Percentiles rank a stretch among this genome's conserved stretches.
These are phyloP conservation scores for Geotrichum aggregatum DNA, from an alignment of 1,139 yeast genomes.

Conservation along the genomic window DNA sequence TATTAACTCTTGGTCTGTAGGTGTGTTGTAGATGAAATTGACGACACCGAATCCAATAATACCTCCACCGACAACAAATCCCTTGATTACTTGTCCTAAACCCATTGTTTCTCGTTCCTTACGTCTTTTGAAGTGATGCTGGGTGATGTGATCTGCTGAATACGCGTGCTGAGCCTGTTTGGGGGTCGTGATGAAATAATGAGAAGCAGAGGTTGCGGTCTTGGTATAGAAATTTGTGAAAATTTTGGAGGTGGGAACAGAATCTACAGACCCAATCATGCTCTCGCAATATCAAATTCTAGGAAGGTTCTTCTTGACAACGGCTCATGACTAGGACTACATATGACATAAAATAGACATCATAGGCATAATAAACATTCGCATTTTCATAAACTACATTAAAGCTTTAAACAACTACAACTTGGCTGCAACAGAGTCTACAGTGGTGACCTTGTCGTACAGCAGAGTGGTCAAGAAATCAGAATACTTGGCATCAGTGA, in stretches of 20 bases:
- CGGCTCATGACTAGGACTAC: too few relatives aligned
- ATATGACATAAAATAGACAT: neutral
- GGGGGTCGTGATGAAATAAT: neutral
- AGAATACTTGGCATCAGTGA: conserved; percentile 33
- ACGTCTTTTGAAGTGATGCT: neutral
- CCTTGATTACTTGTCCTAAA: conserved; percentile 54
- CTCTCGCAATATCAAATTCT: neutral
- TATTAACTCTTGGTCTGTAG: conserved; percentile 76
- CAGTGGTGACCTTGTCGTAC: conserved; percentile 32
- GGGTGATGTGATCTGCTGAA: neutral
- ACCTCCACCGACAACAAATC: conserved; percentile 52
- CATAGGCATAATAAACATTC: too few relatives aligned
- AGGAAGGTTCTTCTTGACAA: too few relatives aligned
- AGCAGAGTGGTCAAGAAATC: conserved; percentile 48
- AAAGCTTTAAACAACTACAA: conserved; percentile 20
- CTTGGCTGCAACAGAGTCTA: conserved; percentile 25
- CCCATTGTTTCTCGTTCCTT: conserved; percentile 12
- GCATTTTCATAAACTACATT: conserved; percentile 6
- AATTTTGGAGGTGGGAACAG: neutral
- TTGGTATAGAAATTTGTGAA: neutral
- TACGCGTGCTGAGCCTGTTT: neutral
- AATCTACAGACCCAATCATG: neutral
- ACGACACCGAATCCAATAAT: conserved; percentile 67
- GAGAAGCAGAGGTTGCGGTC: neutral
- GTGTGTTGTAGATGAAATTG: conserved; percentile 66